A percentile compares a stretch with the other conserved stretches of the same genome.
These are phyloP conservation scores for Sporothrix mexicana DNA, from an alignment of 2,329 filamentous ascomycete genomes.

Conservation along the genomic window DNA sequence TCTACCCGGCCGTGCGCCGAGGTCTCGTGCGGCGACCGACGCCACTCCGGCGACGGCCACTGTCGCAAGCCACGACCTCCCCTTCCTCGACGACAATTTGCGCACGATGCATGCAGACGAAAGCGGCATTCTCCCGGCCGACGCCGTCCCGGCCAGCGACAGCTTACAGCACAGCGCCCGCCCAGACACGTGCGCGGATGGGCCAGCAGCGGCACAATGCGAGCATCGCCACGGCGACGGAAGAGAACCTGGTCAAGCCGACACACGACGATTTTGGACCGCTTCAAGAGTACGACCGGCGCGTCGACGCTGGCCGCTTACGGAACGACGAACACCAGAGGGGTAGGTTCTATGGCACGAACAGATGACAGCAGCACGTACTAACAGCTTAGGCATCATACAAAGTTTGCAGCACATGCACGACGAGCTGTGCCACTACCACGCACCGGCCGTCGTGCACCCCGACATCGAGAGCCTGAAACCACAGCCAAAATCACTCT, in stretches of 20 bases:
- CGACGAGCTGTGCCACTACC: conserved; percentile 77
- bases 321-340: conserved; percentile 91
- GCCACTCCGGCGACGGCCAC: conserved; percentile 29
- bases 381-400: conserved; percentile 70
- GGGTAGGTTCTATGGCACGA: conserved; percentile 55
- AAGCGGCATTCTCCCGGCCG: neutral
- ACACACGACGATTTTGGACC: conserved; percentile 63
- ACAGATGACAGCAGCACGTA: too few species aligned
- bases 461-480: conserved; percentile 73
- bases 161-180: neutral
- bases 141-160: neutral
- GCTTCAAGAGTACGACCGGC: conserved; percentile 83
- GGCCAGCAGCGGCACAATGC: conserved; percentile 34
- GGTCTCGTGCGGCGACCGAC: conserved; percentile 33
- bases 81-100: conserved; percentile 27
- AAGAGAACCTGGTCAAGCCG: conserved; percentile 38
- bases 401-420: conserved; percentile 87
- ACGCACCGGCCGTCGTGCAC: conserved; percentile 73
- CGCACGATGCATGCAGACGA: conserved; percentile 30
- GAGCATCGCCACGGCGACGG: conserved; percentile 37
- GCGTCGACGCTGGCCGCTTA: conserved; percentile 75
- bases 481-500: conserved; percentile 58
- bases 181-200: conserved; percentile 35
- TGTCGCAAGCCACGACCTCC: neutral
- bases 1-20: conserved; percentile 33